phyloP scores from a whole-genome alignment of 2,329 filamentous ascomycete genomes.

The Macrophomina tecta region DNA sequence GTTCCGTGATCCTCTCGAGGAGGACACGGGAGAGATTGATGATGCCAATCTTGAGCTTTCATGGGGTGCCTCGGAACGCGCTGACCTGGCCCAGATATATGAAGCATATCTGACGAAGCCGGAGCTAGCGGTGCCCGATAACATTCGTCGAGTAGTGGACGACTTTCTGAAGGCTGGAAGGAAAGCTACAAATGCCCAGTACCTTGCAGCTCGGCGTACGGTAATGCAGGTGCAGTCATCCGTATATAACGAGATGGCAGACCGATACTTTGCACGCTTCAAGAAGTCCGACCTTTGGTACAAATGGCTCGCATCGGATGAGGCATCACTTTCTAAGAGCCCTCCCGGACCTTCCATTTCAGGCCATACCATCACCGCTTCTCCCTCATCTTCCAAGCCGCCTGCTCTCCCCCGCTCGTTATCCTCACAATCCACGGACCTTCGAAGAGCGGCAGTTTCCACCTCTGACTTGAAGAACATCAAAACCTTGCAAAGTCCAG shows the following conservation, averaged over 20 bases:
- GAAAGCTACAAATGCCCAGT: slow-evolving; percentile 78
- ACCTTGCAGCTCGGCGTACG: slow-evolving; percentile 79
- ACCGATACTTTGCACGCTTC: slow-evolving; percentile 80
- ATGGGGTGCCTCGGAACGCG: slow-evolving; percentile 84
- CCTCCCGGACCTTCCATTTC: slow-evolving; percentile 22
- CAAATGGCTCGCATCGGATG: slow-evolving; percentile 91
- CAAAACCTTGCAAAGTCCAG: slow-evolving; percentile 52
- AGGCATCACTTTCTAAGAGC: slow-evolving; percentile 53
- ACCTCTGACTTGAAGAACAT: slow-evolving; percentile 63
- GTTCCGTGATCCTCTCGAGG: slow-evolving; percentile 90
- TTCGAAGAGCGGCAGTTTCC: slow-evolving; percentile 66
- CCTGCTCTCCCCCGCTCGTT: slow-evolving; percentile 51
- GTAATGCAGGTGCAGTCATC: slow-evolving; percentile 82
- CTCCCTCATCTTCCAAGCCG: slow-evolving; percentile 42
- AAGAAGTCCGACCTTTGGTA: slow-evolving; percentile 94
- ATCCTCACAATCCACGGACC: slow-evolving; percentile 57
- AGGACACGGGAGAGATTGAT: slow-evolving; percentile 75
- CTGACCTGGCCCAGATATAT: slow-evolving; percentile 88
- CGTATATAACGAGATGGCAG: slow-evolving; percentile 83
- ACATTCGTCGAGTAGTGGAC: slow-evolving; percentile 72
- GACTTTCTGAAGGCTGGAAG: slow-evolving; percentile 80
- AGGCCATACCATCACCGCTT: background rate
- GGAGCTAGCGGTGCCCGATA: slow-evolving; percentile 77
- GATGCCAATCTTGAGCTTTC: slow-evolving; percentile 57
- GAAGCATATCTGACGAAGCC: slow-evolving; percentile 84